Evolutionary conservation across 163 green algal genomes (phyloP).

Genomic region (Scenedesmus sp.): DNA sequence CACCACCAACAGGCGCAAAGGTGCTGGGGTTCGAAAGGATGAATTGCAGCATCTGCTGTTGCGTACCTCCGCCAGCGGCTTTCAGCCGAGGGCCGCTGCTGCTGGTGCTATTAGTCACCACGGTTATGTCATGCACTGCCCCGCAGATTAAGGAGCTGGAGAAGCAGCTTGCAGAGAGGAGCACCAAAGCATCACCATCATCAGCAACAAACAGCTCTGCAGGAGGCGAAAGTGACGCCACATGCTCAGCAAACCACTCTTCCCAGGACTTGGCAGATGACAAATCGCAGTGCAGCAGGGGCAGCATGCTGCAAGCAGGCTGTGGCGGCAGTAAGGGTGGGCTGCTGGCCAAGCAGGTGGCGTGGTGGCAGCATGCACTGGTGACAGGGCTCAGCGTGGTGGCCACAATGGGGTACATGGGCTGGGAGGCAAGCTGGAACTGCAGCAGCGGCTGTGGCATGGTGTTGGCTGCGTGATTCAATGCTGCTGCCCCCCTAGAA

Average conservation of each 20-base stretch:
- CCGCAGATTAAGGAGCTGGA: conserved; percentile 39
- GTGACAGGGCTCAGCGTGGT: conserved; percentile 8
- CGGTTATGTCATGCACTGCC: neutral
- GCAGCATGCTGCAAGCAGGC: neutral
- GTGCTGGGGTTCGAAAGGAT: too few relatives aligned
- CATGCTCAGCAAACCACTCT: neutral
- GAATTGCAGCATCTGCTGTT: too few relatives aligned
- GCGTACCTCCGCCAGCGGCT: neutral
- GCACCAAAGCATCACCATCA: conserved; percentile 3
- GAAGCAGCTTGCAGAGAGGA: conserved; percentile 33
- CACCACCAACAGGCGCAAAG: too few relatives aligned
- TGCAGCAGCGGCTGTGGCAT: neutral
- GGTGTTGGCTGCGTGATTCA: neutral
- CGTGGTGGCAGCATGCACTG: conserved; percentile 44
- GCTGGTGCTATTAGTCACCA: neutral
- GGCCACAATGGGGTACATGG: neutral
- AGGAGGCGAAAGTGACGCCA: neutral
- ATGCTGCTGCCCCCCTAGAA: neutral
- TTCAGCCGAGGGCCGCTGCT: neutral
- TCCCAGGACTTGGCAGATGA: neutral
- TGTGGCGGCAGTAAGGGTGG: neutral
- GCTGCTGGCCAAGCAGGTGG: neutral
- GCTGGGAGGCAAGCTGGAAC: conserved; percentile 34
- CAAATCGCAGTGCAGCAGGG: neutral
- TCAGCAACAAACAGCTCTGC: neutral